phyloP scores from a whole-genome alignment of 2,329 filamentous ascomycete species.

The Dactylellina haptotyla region DNA sequence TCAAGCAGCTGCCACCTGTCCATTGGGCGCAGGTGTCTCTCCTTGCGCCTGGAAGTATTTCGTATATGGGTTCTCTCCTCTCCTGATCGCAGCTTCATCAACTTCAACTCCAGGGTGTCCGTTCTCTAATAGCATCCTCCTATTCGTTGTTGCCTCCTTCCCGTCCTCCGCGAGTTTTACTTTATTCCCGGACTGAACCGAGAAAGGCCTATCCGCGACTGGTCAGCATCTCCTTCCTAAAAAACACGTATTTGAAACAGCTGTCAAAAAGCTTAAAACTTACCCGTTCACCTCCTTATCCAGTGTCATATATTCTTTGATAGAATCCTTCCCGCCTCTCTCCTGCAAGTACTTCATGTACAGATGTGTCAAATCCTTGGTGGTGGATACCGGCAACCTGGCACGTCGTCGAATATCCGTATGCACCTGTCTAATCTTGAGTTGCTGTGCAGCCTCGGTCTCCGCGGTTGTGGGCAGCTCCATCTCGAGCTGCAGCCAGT shows the following conservation, averaged over 20 bases:
- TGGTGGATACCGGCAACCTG: conserved; percentile 72
- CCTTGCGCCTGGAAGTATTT: conserved; percentile 63
- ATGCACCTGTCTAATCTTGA: conserved; percentile 82
- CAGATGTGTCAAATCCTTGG: conserved; percentile 78
- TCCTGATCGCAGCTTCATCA: conserved; percentile 62
- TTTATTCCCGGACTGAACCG: conserved; percentile 62
- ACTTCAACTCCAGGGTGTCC: conserved; percentile 63
- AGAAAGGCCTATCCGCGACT: conserved; percentile 61
- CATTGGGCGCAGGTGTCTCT: conserved; percentile 55
- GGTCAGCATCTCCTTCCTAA: not conserved
- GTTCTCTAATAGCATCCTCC: conserved; percentile 62
- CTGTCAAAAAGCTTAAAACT: conserved; percentile 58
- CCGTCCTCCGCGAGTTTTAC: conserved; percentile 60
- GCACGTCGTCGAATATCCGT: conserved; percentile 78
- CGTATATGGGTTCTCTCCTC: conserved; percentile 63
- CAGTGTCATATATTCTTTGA: conserved; percentile 83
- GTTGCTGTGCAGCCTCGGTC: conserved; percentile 72
- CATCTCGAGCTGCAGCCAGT: conserved; percentile 88
- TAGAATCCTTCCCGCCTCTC: conserved; percentile 80
- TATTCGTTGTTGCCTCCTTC: conserved; percentile 61
- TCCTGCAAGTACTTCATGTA: conserved; percentile 89
- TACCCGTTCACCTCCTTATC: conserved; percentile 89
- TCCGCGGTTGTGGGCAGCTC: conserved; percentile 77
- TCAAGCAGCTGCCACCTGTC: conserved; percentile 46
- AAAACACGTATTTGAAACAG: not conserved